Evolutionary conservation across 2,329 filamentous ascomycete genomes (phyloP).

Genomic region (Aschersonia sp.): DNA sequence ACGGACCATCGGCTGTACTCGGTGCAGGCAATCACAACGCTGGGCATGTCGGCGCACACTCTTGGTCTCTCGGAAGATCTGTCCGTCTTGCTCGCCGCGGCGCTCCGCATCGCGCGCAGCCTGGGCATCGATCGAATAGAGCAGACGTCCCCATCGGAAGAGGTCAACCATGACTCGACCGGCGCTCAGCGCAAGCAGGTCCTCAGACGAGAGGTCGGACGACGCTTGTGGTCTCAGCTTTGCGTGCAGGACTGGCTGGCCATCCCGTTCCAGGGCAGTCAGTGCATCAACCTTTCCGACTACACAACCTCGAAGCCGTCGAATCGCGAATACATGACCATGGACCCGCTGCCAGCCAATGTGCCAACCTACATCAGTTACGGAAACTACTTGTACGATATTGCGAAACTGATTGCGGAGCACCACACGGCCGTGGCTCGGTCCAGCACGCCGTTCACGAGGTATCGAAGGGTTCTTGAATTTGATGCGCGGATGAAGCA

Average conservation of each 20-base stretch:
- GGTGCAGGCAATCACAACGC: constrained; percentile 29
- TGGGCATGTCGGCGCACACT: constrained; percentile 32
- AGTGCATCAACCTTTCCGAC: constrained; percentile 1
- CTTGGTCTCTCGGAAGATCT: constrained; percentile 28
- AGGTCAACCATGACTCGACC: constrained; percentile 1
- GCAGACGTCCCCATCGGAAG: constrained; percentile 8
- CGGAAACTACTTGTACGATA: constrained; percentile 14
- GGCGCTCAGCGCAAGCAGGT: neutral
- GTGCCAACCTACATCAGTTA: constrained; percentile 11
- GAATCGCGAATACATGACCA: constrained; percentile 1
- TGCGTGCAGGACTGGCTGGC: constrained; percentile 22
- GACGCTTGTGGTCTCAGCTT: constrained; percentile 20
- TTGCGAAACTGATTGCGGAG: constrained; percentile 18
- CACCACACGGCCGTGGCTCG: constrained; percentile 16
- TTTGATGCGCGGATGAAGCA: constrained; percentile 18
- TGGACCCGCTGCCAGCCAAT: neutral
- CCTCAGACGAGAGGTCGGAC: constrained; percentile 14
- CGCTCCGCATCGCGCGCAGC: constrained; percentile 29
- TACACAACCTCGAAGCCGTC: constrained; percentile 1
- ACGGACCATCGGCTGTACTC: constrained; percentile 18
- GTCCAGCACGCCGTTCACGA: constrained; percentile 16
- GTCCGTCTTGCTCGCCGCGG: constrained; percentile 28
- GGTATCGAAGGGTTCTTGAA: constrained; percentile 19
- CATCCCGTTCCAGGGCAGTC: neutral
- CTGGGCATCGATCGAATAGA: constrained; percentile 27